Percentiles rank a stretch among this genome's conserved stretches.
Conservation (phyloP, 192 early-diverging fungal genomes). For the Mycoemilia scoparia region DNA sequence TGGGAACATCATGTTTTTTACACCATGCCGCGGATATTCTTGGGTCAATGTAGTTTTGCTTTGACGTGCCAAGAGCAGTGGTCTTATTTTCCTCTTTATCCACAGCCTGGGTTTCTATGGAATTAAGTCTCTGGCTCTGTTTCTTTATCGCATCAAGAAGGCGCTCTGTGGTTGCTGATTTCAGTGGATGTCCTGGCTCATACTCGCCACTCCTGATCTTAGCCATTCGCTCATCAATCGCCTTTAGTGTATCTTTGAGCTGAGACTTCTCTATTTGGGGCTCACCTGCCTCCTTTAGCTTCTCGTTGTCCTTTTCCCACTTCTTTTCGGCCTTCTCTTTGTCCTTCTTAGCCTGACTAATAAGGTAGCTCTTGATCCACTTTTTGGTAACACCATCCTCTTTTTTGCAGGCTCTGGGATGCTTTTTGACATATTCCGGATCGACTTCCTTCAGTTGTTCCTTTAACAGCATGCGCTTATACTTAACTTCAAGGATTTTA, state of each 20-base stretch:
- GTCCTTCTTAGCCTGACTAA: slow-evolving; percentile 46
- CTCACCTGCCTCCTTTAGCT: slow-evolving; percentile 44
- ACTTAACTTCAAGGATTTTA: slow-evolving; percentile 75
- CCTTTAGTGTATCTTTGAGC: slow-evolving; percentile 26
- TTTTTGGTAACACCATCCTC: slow-evolving; percentile 65
- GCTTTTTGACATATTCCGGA: slow-evolving; percentile 58
- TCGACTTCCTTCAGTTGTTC: slow-evolving; percentile 51
- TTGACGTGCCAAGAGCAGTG: slow-evolving; percentile 87
- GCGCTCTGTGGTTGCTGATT: slow-evolving; percentile 41
- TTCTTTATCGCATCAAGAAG: slow-evolving; percentile 51
- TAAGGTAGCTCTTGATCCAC: slow-evolving; percentile 50
- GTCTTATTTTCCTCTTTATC: slow-evolving; percentile 98
- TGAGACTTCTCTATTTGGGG: slow-evolving; percentile 29
- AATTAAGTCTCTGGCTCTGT: slow-evolving; percentile 49
- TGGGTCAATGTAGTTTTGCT: slow-evolving; percentile 98
- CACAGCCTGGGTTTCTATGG: slow-evolving; percentile 49
- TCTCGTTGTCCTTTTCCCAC: slow-evolving; percentile 71
- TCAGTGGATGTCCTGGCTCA: slow-evolving; percentile 11
- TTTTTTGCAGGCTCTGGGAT: slow-evolving; percentile 36
- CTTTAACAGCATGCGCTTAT: slow-evolving; percentile 59
- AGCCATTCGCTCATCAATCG: slow-evolving; percentile 21
- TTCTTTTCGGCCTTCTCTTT: slow-evolving; percentile 39
- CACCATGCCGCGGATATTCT: slow-evolving; percentile 91
- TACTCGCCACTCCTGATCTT: slow-evolving; percentile 20
- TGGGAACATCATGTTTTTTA: slow-evolving; percentile 65